A percentile compares a stretch with the other conserved stretches of the same genome.
phyloP scores from a whole-genome alignment of 2,329 filamentous ascomycete genomes.

The Neonectria sp. region DNA sequence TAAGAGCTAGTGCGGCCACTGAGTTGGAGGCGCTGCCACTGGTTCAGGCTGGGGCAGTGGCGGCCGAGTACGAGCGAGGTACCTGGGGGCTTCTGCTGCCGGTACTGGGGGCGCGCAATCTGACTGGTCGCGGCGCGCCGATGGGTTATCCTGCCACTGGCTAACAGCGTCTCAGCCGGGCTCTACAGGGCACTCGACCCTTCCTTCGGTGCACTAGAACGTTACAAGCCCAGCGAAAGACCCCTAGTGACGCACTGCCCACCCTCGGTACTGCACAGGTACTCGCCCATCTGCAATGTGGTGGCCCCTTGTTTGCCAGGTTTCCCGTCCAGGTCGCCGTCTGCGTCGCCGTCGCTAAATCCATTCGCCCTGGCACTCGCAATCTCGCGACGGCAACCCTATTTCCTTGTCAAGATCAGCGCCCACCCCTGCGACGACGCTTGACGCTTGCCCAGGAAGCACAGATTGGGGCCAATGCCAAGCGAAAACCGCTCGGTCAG shows the following conservation, averaged over 20 bases:
- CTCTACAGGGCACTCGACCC: not conserved
- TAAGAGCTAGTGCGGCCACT: conserved; percentile 39
- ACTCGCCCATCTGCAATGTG: conserved; percentile 2
- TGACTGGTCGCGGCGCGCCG: conserved; percentile 4
- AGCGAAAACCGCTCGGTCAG: not conserved
- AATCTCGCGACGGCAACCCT: conserved; percentile 32
- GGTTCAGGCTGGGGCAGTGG: conserved; percentile 35
- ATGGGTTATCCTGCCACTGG: not conserved
- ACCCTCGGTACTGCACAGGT: conserved; percentile 6
- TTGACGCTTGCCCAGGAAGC: conserved; percentile 13
- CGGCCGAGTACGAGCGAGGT: conserved; percentile 27
- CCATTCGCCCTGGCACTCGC: conserved; percentile 29
- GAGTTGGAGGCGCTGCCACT: conserved; percentile 36
- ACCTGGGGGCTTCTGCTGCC: conserved; percentile 11
- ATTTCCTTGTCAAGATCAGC: conserved; percentile 27
- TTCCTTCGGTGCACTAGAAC: not conserved
- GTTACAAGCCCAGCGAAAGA: not conserved
- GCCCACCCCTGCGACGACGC: conserved; percentile 19
- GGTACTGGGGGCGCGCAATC: conserved; percentile 13
- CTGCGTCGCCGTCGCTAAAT: conserved; percentile 21
- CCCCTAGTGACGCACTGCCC: not conserved
- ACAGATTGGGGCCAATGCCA: conserved; percentile 1
- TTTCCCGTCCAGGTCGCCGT: conserved; percentile 2
- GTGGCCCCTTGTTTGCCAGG: not conserved
- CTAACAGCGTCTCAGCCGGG: not conserved